Evolutionary conservation across 1,284 basidiomycete genomes (phyloP), one percentile per base, ranked within the genome.

Genomic region (Flammula alnicola): DNA sequence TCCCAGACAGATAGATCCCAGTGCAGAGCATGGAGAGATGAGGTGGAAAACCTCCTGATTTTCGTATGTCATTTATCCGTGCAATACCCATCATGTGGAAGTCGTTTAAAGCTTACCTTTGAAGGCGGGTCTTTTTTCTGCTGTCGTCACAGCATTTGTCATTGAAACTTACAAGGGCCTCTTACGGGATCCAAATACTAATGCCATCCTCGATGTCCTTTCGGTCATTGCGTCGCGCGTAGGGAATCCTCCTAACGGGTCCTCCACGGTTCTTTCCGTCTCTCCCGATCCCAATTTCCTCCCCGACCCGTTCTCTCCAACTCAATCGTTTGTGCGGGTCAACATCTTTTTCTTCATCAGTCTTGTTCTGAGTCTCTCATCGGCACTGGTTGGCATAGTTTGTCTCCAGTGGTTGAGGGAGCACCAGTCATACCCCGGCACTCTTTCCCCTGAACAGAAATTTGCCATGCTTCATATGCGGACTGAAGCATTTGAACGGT

Each of bases 291-390:
- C n/a, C 27, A 30, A 30, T 8, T 30, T 7, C 8, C 7, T 30
- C 8, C 27, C n/a, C 27, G n/a, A 8, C n/a, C n/a, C n/a, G 30
- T 47, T 52, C 2, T 25, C 10, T 2, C 36, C 49, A 3, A 30
- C 43, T 4, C 39, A 32, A 2, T 44, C 44, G 1, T 26, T 48
- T n/a, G 27, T 43, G 8, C 47, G 56, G 4, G 53, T 67, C 30
- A 71, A 70, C 33, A 59, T 58, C 4, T 54, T 67, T 17, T 69
- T 67, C 64, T 69, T 69, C 45, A 48, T 64, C 29, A 69, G 68
- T 41, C 58, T 71, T 10, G 55, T 58, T 5, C 54, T 64, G 17
- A 63, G 60, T 37, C 59, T 70, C 6, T 58, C 63, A 4, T 60
- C 63, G 2, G 68, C 65, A 3, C 57, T 68, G 14, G 33, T 62